Base-by-base conservation (phyloP, 78 protist genomes). In the Mastigamoeba balamuthi region DNA sequence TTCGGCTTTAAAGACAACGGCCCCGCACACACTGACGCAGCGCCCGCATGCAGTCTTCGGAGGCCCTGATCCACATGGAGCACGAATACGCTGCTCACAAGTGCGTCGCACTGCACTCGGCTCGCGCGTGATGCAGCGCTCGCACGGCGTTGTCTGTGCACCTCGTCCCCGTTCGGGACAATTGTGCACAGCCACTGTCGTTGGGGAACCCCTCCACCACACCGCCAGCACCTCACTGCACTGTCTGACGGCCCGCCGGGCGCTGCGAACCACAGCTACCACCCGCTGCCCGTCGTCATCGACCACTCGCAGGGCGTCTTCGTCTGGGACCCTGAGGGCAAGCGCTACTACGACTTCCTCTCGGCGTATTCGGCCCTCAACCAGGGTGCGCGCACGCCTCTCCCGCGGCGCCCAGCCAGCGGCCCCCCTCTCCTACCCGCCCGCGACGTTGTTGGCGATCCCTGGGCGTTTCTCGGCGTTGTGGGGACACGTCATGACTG, bases 321-420 rank as follows among this genome's bases (percentile, higher is more conserved):
- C 27, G 95, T 96, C n/a, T 92, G 90, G 91, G 98, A 97, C 68
- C 89, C 88, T 4, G 97, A 92, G 30, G 98, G 97, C 65, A 89
- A 90, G 75, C 36, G 58, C n/a, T 96, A 95, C 82, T 82, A 39
- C 66, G 99, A 97, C 77, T 97, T 88, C 71, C 84, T 97, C 8
- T 35, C 85, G 35, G 97, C 97, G 27, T 96, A 96, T 88, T 83
- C 95, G 1, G 98, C 99, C 1, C 95, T 93, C 43, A 96, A 94
- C 80, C 98, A 93, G 72, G 96, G 78, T 74, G 25, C 8, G 76
- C n/a, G n/a, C n/a, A n/a, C n/a, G n/a, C n/a, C n/a, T n/a, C n/a
- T n/a, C n/a, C n/a, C n/a, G n/a, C n/a, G n/a, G n/a, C n/a, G n/a
- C n/a, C n/a, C n/a, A n/a, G n/a, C n/a, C n/a, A n/a, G n/a, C n/a